A percentile compares a stretch with the other conserved stretches of the same genome.
phyloP scores from a whole-genome alignment of 2,329 filamentous ascomycete genomes.

The Colletotrichum sp. region DNA sequence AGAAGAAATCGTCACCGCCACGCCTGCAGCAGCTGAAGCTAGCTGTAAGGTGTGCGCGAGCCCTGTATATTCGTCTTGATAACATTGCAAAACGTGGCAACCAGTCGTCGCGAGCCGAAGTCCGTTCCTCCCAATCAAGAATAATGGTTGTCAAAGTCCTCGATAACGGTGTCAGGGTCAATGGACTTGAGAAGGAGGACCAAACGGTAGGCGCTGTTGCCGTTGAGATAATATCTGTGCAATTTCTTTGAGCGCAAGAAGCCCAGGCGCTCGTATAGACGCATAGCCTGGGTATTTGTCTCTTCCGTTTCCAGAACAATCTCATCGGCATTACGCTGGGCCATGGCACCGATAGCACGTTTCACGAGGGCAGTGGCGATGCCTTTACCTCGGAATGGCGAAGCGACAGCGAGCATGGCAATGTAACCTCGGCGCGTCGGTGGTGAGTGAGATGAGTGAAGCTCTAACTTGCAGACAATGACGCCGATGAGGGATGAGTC shows the following conservation, averaged over 20 bases:
- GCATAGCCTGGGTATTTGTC: constrained; percentile 87
- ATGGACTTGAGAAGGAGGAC: constrained; percentile 75
- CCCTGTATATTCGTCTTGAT: background rate
- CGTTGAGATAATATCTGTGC: constrained; percentile 95
- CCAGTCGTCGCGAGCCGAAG: background rate
- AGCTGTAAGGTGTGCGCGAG: background rate
- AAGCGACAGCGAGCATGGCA: constrained; percentile 94
- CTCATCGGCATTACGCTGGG: constrained; percentile 82
- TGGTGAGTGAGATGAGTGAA: constrained; percentile 81
- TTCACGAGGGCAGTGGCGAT: constrained; percentile 90
- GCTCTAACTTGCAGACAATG: constrained; percentile 92
- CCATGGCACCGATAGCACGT: constrained; percentile 91
- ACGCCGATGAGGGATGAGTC: constrained; percentile 79
- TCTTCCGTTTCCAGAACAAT: constrained; percentile 96
- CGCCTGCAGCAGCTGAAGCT: background rate
- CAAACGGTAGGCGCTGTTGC: constrained; percentile 90
- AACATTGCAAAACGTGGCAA: background rate
- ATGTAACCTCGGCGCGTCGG: constrained; percentile 87
- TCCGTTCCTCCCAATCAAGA: background rate
- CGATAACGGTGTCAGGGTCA: constrained; percentile 42
- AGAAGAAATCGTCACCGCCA: background rate
- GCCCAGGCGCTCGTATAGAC: constrained; percentile 89
- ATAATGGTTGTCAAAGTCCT: constrained; percentile 36
- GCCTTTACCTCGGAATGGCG: constrained; percentile 79
- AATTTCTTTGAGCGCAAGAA: constrained; percentile 92